Percentiles rank a stretch among this genome's conserved stretches.
Conservation (phyloP, 306 rosid genomes). For the Malus fusca region DNA sequence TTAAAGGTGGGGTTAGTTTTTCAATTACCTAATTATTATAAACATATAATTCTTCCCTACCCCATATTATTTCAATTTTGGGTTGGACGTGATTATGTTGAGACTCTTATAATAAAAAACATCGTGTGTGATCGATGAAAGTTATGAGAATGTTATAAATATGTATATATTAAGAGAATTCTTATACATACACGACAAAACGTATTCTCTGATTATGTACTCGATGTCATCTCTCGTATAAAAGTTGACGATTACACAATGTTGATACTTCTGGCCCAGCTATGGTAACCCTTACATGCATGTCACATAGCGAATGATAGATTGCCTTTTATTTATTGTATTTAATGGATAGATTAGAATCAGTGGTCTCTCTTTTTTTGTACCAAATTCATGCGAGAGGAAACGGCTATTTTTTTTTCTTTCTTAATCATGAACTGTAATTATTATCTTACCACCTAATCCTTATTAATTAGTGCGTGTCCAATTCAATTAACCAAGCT, state of each 20-base stretch:
- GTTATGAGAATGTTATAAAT: too few relatives aligned
- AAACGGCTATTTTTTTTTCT: neutral
- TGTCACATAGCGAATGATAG: too few relatives aligned
- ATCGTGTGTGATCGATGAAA: neutral
- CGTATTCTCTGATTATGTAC: rapidly evolving
- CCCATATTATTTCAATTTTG: neutral
- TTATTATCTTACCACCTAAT: too few relatives aligned
- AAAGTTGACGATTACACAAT: too few relatives aligned
- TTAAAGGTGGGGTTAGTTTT: neutral
- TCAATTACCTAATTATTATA: neutral
- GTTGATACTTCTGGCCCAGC: too few relatives aligned
- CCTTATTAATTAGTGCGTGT: too few relatives aligned
- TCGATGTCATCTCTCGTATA: too few relatives aligned
- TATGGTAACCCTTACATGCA: too few relatives aligned
- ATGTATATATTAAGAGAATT: neutral
- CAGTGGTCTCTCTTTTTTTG: neutral
- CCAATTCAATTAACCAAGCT: neutral
- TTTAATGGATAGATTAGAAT: neutral
- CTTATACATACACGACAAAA: too few relatives aligned
- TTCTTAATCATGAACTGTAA: too few relatives aligned
- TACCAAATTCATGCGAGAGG: neutral
- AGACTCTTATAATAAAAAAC: neutral
- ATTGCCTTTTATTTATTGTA: too few relatives aligned
- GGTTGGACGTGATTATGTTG: neutral
- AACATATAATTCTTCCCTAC: neutral